Evolutionary conservation across 257 asterid species (phyloP).

Genomic region (Jaltomata sinuosa): DNA sequence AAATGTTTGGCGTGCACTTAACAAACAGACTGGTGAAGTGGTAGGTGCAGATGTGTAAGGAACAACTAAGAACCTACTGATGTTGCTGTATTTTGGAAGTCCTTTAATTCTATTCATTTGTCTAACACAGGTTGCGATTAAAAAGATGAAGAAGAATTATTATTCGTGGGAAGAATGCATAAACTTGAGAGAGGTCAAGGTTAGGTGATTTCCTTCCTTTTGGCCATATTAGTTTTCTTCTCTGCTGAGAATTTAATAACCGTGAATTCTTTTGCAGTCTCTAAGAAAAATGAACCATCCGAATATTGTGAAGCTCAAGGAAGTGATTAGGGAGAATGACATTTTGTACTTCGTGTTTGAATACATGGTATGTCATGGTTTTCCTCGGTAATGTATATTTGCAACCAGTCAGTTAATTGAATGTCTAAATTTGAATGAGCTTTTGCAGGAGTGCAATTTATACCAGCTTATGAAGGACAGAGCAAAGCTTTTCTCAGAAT

Average conservation of each 20-base stretch:
- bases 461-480: slow-evolving; percentile 93
- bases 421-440: not conserved
- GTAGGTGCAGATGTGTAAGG: slow-evolving; percentile 26
- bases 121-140: slow-evolving; percentile 69
- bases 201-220: slow-evolving; percentile 13
- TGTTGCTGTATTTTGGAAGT: not conserved
- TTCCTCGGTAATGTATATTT: not conserved
- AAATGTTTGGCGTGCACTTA: slow-evolving; percentile 88
- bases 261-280: slow-evolving; percentile 40
- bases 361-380: slow-evolving; percentile 62
- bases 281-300: slow-evolving; percentile 91
- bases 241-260: not conserved
- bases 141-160: slow-evolving; percentile 87
- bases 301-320: slow-evolving; percentile 90
- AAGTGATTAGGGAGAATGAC: slow-evolving; percentile 82
- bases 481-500: slow-evolving; percentile 54
- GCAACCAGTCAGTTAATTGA: not conserved
- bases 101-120: not conserved
- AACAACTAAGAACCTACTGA: not conserved
- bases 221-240: not conserved
- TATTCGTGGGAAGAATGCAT: slow-evolving; percentile 98
- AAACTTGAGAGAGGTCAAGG: slow-evolving; percentile 97
- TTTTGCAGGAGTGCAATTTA: slow-evolving; percentile 67
- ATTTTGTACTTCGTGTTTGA: slow-evolving; percentile 67
- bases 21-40: slow-evolving; percentile 95